Evolutionary conservation across 805 yeast genomes (phyloP).

Genomic region (Candida nemodendra): DNA sequence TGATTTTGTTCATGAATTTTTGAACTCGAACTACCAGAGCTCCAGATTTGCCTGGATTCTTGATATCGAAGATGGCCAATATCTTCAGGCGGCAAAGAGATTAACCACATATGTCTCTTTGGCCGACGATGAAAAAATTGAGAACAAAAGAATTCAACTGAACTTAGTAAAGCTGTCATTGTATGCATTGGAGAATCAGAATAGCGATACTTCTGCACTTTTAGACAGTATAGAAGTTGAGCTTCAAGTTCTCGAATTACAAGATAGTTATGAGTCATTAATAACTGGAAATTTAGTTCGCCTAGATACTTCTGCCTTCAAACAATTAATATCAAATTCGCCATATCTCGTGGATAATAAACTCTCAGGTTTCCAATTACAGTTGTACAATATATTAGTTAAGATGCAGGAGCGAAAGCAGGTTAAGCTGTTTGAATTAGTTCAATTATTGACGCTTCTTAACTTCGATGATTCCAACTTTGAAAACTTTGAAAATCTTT

Average conservation of each 20-base stretch:
- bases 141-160: constrained; percentile 53
- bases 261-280: constrained; percentile 30
- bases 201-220: constrained; percentile 23
- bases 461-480: constrained; percentile 51
- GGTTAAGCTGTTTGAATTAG: constrained; percentile 44
- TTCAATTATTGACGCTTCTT: constrained; percentile 45
- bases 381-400: constrained; percentile 20
- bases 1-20: constrained; percentile 49
- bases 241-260: constrained; percentile 20
- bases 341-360: constrained; percentile 25
- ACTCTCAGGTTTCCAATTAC: constrained; percentile 9
- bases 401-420: constrained; percentile 39
- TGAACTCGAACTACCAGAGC: constrained; percentile 42
- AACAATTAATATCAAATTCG: constrained; percentile 18
- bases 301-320: constrained; percentile 24
- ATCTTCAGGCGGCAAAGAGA: constrained; percentile 46
- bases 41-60: constrained; percentile 72
- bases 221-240: constrained; percentile 49
- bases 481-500: constrained; percentile 44
- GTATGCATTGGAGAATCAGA: constrained; percentile 38
- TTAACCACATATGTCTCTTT: constrained; percentile 42
- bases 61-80: constrained; percentile 52
- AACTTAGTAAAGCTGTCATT: constrained; percentile 72
- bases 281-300: constrained; percentile 25
- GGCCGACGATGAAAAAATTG: constrained; percentile 40